Conservation (phyloP, 2,329 filamentous ascomycete species). For the Ophiocordyceps australis region DNA sequence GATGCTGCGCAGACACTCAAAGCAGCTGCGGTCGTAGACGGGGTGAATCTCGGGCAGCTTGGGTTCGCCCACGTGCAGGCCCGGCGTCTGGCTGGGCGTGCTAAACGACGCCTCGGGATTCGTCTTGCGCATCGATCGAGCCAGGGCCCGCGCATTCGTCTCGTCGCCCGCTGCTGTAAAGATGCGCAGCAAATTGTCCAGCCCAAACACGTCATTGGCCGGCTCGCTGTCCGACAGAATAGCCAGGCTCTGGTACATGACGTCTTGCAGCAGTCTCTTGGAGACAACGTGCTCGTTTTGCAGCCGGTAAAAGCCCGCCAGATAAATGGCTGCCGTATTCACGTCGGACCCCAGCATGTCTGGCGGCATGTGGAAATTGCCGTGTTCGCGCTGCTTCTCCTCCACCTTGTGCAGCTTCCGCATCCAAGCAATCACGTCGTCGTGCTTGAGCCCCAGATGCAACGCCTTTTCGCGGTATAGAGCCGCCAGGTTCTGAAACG, state of each 20-base stretch:
- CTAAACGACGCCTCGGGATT: conserved; percentile 10
- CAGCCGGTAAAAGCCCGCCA: conserved; percentile 18
- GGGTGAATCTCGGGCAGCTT: conserved; percentile 18
- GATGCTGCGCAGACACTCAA: conserved; percentile 18
- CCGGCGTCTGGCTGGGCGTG: conserved; percentile 11
- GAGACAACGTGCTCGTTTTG: conserved; percentile 10
- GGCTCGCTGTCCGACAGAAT: conserved; percentile 21
- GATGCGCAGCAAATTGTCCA: conserved; percentile 20
- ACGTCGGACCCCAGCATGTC: conserved; percentile 21
- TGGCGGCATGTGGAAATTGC: conserved; percentile 19
- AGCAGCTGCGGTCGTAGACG: conserved; percentile 14
- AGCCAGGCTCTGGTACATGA: conserved; percentile 18
- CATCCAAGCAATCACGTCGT: conserved; percentile 13
- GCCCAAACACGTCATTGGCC: conserved; percentile 20
- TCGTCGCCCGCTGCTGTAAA: conserved; percentile 19
- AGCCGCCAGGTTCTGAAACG: conserved; percentile 18
- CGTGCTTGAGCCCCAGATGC: conserved; percentile 8
- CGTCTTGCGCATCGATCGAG: conserved; percentile 19
- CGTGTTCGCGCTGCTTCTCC: conserved; percentile 16
- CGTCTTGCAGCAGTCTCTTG: conserved; percentile 9
- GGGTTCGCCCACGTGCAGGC: conserved; percentile 11
- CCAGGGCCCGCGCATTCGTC: conserved; percentile 15
- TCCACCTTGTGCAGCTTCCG: conserved; percentile 15
- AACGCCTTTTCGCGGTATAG: conserved; percentile 17
- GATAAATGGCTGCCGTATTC: conserved; percentile 21